Evolutionary conservation across 129 eudicot genomes (phyloP), one percentile per base, ranked within the genome.

Genomic region (Oenanthe sinensis): DNA sequence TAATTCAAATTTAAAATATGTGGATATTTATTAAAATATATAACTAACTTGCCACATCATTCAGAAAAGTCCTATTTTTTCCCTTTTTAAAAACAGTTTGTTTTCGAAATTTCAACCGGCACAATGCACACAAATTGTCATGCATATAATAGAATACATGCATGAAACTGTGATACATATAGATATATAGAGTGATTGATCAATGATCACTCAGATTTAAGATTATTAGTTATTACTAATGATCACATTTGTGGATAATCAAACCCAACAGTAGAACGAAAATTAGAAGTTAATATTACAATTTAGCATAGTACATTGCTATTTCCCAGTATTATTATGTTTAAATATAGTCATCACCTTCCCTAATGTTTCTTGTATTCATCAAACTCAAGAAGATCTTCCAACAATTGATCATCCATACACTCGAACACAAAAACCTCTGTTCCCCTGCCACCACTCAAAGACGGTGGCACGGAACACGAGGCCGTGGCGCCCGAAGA

Each of bases 341-440:
- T 1, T 54, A 22, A n/a, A 22, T 58, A 58, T 8, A 7, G 9
- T 24, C 4, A 8, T 46, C 37, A 28, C 70, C 72, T 13, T 39
- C 16, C 2, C 1, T 39, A 70, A 42, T 5, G 8, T 36, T 70
- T 70, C 71, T 79, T 83, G n/a, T 52, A 16, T 22, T 80, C 83
- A 42, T 77, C 87, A 20, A 43, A 65, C 50, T 84, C 88, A 42
- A 89, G 90, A 44, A 89, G 87, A 72, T 89, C 93, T 77, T 89
- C 93, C 74, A 89, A 36, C 52, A 86, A 39, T 70, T 79, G 79
- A 50, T 82, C 82, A 78, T 89, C 90, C 77, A 82, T 76, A 24
- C 79, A 86, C 75, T 85, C 93, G 17, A 89, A 85, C 52, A 86
- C 93, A 45, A 89, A 54, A 24, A 89, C 89, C 63, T 89, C 86